Evolutionary conservation across 306 rosid species (phyloP), one percentile per base, ranked within the genome.

Genomic region (Comarum palustre): DNA sequence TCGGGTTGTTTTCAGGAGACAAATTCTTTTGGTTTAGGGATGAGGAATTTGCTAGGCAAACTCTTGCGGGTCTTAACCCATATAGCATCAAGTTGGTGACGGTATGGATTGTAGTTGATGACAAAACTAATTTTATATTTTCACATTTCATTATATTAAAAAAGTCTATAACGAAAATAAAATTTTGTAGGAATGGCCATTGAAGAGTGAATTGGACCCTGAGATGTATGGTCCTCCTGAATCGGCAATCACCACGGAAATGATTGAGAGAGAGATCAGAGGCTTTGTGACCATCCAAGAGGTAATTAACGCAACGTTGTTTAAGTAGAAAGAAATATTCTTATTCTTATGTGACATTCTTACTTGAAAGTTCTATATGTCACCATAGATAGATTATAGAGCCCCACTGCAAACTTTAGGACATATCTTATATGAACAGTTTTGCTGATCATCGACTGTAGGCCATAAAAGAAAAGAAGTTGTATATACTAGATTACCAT

Each of bases 21-120:
- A 88, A 88, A 70, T 90, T 90, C 87, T 88, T 88, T 52, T 93
- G 98, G 98, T 82, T 88, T 66, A 88, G 90, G 77, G 96, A 93
- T 68, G 91, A 80, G 58, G 96, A 90, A 78, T 93, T 93, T 77
- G 85, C 52, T 4, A 88, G 98, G 83, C 98, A 93, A 52, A 93
- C 96, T 22, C 88, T 93, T 38, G 90, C 98, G 16, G 98, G 98
- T 67, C 90, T 93, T 66, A 90, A 93, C 75, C 98, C 98, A 3
- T 93, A 63, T 52, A 80, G 86, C 79, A 66, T 93, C 72, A 75
- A 81, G 66, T 78, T 86, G 77, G 87, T 93, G 81, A 87, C 93
- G 86, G 98, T 90, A 24, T 0, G 16, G 29, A 20, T 22, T 52
- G 15, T 52, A 20, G 59, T 52, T n/a, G 58, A 6, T 51, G 27